Percentiles rank a stretch among this genome's conserved stretches.
Evolutionary conservation across 768 basidiomycete species (phyloP).

Genomic region (Gelatoporia subvermispora): DNA sequence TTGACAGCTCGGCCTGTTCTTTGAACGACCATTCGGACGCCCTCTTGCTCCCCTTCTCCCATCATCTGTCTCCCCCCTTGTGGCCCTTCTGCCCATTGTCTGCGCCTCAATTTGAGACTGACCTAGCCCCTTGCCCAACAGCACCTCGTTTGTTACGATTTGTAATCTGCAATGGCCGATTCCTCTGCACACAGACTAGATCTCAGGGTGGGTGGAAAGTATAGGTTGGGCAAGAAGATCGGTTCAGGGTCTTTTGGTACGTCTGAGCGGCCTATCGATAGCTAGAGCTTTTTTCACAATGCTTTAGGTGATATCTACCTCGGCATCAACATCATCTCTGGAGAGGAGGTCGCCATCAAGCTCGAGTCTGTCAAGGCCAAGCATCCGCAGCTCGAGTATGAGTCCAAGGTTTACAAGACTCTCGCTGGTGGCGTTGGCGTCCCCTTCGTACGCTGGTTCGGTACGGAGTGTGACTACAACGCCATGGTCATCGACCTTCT

Average conservation of each 20-base stretch:
- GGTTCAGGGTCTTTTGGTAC: slow-evolving; percentile 96
- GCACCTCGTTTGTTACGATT: not conserved
- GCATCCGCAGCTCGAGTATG: slow-evolving; percentile 99
- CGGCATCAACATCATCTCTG: slow-evolving; percentile 99
- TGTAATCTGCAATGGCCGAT: slow-evolving; percentile 59
- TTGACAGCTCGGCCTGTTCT: too few relatives aligned
- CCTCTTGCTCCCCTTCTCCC: slow-evolving; percentile 12
- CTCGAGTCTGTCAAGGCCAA: slow-evolving; percentile 99
- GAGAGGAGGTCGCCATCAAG: slow-evolving; percentile 99
- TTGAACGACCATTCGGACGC: not conserved
- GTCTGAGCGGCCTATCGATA: slow-evolving; percentile 22
- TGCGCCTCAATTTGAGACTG: not conserved
- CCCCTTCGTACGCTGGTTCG: slow-evolving; percentile 95
- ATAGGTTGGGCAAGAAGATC: slow-evolving; percentile 98
- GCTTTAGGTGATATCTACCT: slow-evolving; percentile 92
- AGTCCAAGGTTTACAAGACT: slow-evolving; percentile 94
- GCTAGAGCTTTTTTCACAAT: slow-evolving; percentile 4
- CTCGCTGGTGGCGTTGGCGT: slow-evolving; percentile 98
- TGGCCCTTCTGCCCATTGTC: slow-evolving; percentile 6
- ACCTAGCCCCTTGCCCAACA: not conserved
- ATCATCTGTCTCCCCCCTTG: slow-evolving; percentile 8
- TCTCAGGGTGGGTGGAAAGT: slow-evolving; percentile 89
- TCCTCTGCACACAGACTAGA: slow-evolving; percentile 68
- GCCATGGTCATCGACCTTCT: slow-evolving; percentile 99
- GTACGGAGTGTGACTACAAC: slow-evolving; percentile 97